phyloP scores from a whole-genome alignment of 768 basidiomycete species.

The Amanita rubescens region DNA sequence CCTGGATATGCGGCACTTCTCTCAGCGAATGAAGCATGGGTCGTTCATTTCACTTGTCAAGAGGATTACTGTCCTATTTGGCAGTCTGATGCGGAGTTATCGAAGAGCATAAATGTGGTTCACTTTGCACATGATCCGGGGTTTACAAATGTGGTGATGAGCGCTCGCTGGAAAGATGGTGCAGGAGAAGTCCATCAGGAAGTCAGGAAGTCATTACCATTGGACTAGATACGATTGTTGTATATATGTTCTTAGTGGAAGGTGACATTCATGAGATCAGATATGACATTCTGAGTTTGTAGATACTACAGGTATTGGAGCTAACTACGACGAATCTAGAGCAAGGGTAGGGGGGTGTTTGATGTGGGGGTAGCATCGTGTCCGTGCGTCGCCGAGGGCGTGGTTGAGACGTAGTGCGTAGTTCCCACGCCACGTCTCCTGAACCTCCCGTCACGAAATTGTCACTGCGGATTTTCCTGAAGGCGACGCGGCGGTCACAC shows the following conservation, averaged over 20 bases:
- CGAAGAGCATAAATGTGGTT: slow-evolving; percentile 8
- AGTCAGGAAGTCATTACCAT: neutral
- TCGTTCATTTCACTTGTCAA: slow-evolving; percentile 11
- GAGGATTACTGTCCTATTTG: slow-evolving; percentile 10
- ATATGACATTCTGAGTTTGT: too few species aligned
- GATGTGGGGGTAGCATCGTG: too few species aligned
- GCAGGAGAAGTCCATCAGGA: slow-evolving; percentile 2
- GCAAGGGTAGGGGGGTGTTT: too few species aligned
- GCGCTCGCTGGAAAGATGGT: slow-evolving; percentile 6
- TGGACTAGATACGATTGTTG: neutral
- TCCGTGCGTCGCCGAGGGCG: too few species aligned
- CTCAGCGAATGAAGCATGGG: slow-evolving; percentile 12
- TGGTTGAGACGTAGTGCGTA: neutral
- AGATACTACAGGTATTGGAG: too few species aligned
- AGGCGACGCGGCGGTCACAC: slow-evolving; percentile 37
- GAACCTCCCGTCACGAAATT: slow-evolving; percentile 40
- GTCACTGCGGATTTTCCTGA: slow-evolving; percentile 32
- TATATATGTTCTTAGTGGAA: too few species aligned
- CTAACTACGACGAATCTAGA: too few species aligned
- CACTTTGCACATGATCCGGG: slow-evolving; percentile 11
- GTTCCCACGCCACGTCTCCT: slow-evolving; percentile 15
- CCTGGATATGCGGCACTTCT: slow-evolving; percentile 6
- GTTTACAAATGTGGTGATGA: slow-evolving; percentile 10
- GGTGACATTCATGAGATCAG: too few species aligned
- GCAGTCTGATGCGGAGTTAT: slow-evolving; percentile 4